Conservation (phyloP, 1,139 yeast species). For the Yamadazyma songkhlaensis region DNA sequence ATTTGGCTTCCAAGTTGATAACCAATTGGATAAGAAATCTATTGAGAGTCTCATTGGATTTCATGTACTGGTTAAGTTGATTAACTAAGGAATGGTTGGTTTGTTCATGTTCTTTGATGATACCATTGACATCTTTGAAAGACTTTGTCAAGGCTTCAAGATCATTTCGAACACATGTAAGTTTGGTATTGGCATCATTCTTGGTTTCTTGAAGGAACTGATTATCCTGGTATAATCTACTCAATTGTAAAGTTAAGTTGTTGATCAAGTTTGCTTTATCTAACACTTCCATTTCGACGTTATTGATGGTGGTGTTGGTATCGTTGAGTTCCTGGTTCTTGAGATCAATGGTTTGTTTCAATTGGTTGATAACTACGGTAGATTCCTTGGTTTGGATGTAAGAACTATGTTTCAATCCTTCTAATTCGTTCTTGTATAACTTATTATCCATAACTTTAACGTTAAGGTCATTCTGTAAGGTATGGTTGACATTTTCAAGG, state of each 20-base stretch:
- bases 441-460: slow-evolving; percentile 2
- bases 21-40: slow-evolving; percentile 7
- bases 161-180: background rate
- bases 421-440: background rate
- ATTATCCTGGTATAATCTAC: slow-evolving; percentile 2
- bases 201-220: background rate
- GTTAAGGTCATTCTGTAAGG: background rate
- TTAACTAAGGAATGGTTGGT: background rate
- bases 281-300: slow-evolving; percentile 1
- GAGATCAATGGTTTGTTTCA: background rate
- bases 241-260: slow-evolving; percentile 4
- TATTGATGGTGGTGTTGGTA: background rate
- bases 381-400: background rate
- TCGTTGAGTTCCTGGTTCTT: background rate
- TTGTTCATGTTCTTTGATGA: slow-evolving; percentile 1
- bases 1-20: slow-evolving; percentile 5
- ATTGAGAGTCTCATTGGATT: slow-evolving; percentile 9
- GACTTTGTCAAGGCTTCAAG: background rate
- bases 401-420: background rate
- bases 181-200: background rate
- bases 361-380: background rate
- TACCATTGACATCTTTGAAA: background rate
- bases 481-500: background rate
- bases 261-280: slow-evolving; percentile 5
- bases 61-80: slow-evolving; percentile 2